Evolutionary conservation across 176 grass and related monocot species (phyloP).

Genomic region (Bolboschoenus planiculmis): DNA sequence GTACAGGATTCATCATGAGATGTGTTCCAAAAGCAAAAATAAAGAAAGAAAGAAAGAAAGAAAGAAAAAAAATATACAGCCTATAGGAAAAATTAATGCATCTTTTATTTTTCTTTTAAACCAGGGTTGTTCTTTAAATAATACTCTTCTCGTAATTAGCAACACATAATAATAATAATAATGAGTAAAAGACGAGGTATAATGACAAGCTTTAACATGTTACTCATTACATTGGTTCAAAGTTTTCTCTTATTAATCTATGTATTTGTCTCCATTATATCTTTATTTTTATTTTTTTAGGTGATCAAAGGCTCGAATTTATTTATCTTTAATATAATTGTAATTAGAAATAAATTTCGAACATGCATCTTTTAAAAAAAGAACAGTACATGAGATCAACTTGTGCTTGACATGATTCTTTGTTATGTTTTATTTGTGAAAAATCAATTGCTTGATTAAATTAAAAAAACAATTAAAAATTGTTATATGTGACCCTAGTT

Average conservation of each 20-base stretch:
- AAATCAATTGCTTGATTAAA: background rate
- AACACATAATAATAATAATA: background rate
- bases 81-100: background rate
- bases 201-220: background rate
- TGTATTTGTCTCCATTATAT: background rate
- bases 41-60: background rate
- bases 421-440: background rate
- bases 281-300: background rate
- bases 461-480: background rate
- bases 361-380: background rate
- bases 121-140: background rate
- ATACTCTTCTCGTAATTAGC: slow-evolving; percentile 8
- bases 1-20: background rate
- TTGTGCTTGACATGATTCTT: background rate
- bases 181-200: background rate
- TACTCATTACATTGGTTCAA: background rate
- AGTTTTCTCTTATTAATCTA: background rate
- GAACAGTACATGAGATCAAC: background rate
- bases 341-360: background rate
- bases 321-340: background rate
- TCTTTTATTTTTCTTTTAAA: background rate
- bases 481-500: background rate
- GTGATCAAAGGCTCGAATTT: background rate
- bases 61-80: too few relatives aligned
- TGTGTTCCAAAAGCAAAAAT: background rate